Evolutionary conservation across 2,329 filamentous ascomycete genomes (phyloP).

Genomic region (Calonectria montana): DNA sequence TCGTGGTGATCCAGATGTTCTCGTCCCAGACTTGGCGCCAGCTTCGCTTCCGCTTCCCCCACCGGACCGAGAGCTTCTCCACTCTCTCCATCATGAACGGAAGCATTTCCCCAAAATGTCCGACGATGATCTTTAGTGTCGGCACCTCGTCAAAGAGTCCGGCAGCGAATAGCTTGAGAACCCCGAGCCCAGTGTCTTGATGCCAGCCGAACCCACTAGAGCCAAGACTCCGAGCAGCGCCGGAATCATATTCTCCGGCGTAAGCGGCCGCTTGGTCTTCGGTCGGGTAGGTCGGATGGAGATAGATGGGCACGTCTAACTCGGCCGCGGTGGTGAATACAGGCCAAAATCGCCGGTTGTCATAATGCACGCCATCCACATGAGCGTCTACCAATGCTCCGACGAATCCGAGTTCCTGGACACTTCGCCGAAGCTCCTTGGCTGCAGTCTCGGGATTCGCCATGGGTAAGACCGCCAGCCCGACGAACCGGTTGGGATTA

Average conservation of each 20-base stretch:
- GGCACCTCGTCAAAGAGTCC: conserved; percentile 51
- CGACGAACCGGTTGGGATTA: conserved; percentile 38
- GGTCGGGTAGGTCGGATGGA: conserved; percentile 57
- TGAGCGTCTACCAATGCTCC: conserved; percentile 47
- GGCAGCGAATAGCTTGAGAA: conserved; percentile 50
- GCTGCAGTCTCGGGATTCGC: conserved; percentile 43
- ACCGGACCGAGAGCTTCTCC: conserved; percentile 40
- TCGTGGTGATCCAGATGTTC: conserved; percentile 69
- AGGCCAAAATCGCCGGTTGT: conserved; percentile 44
- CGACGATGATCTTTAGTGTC: conserved; percentile 51
- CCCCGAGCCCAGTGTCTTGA: conserved; percentile 57
- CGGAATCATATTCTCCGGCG: conserved; percentile 41
- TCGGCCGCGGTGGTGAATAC: conserved; percentile 44
- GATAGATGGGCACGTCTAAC: conserved; percentile 62
- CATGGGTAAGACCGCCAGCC: conserved; percentile 46
- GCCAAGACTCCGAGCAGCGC: conserved; percentile 48
- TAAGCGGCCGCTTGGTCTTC: conserved; percentile 43
- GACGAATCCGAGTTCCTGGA: conserved; percentile 45
- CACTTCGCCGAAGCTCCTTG: conserved; percentile 43
- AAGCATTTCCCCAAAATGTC: conserved; percentile 59
- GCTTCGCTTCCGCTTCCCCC: conserved; percentile 46
- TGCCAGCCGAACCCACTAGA: conserved; percentile 63
- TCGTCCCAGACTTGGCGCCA: conserved; percentile 64
- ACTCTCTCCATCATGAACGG: conserved; percentile 66
- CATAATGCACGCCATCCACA: conserved; percentile 43